Evolutionary conservation across 2,329 filamentous ascomycete genomes (phyloP), one percentile per base, ranked within the genome.

Genomic region (Ceratocystis colombiana): DNA sequence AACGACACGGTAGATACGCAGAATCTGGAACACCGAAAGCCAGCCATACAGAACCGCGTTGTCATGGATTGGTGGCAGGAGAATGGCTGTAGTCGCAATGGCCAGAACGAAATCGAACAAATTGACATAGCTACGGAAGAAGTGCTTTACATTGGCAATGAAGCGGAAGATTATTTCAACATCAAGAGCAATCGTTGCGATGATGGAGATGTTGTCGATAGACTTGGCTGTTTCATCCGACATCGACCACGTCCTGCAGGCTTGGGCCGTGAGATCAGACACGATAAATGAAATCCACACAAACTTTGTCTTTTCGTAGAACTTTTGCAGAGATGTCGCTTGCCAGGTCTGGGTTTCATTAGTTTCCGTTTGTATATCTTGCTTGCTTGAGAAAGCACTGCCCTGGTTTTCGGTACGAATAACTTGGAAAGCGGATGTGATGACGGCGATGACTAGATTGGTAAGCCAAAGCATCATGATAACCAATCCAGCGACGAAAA

Each of bases 401-500:
- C 88, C 86, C 75, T 88, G 92, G 76, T 90, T 96, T 74, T 99
- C 94, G 77, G 99, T 95, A 69, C 94, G 85, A 71, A 99, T 99
- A 70, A 99, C 89, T 74, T 99, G 94, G 73, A 99, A 99, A 0
- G 93, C 96, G 4, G 94, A 96, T 0, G 94, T 99, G 73, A 99
- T 99, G 72, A 99, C 94, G 2, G 94, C 94, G 72, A 99, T 96
- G 61, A 88, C 76, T 76, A 99, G 83, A 74, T 96, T 97, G 69
- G 95, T 91, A 72, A 99, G 83, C 94, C 94, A 99, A 62, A 99
- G 81, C 79, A 90, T 94, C 80, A 99, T 84, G 70, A 99, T 90
- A 72, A 99, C 86, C 73, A 96, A 93, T 28, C 82, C 83, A 12
- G 81, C 83, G 30, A 80, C 85, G 66, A 87, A 87, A 72, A 86